These are phyloP conservation scores for Pichia manshurica DNA, from an alignment of 805 yeast genomes.

Conservation along the genomic window DNA sequence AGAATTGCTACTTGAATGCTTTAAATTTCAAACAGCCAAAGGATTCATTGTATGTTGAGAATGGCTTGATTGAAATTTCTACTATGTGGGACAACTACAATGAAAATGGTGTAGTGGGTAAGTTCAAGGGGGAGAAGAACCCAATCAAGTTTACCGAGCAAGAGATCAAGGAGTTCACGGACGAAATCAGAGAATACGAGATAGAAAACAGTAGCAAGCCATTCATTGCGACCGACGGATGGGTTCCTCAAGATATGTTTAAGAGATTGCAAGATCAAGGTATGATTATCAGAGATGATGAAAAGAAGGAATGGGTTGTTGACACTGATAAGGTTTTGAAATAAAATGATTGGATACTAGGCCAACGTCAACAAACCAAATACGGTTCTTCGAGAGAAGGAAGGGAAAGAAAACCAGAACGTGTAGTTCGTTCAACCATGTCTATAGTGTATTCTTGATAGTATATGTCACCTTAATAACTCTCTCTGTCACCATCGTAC, in stretches of 20 bases:
- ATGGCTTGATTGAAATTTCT: conserved; percentile 57
- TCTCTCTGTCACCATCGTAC: too few relatives aligned
- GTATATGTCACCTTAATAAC: too few relatives aligned
- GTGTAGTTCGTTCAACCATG: too few relatives aligned
- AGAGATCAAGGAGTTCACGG: conserved; percentile 52
- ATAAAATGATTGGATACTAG: background rate
- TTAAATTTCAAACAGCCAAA: conserved; percentile 51
- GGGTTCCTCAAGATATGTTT: conserved; percentile 95
- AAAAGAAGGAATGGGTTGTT: conserved; percentile 36
- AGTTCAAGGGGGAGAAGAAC: conserved; percentile 31
- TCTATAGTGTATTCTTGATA: too few relatives aligned
- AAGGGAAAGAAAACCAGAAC: too few relatives aligned
- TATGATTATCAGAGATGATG: conserved; percentile 50
- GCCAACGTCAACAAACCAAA: too few relatives aligned
- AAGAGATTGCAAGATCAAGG: conserved; percentile 64
- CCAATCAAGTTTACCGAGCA: conserved; percentile 60
- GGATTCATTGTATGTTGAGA: conserved; percentile 61
- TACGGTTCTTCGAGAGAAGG: too few relatives aligned
- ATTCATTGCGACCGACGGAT: conserved; percentile 85
- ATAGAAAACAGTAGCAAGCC: conserved; percentile 63
- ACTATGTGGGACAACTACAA: conserved; percentile 65
- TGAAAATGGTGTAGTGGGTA: conserved; percentile 49
- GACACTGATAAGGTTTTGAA: conserved; percentile 26
- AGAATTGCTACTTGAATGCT: conserved; percentile 57
- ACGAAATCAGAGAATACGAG: conserved; percentile 61